Base-by-base conservation (phyloP, 23 red algal species). In the Gracilaria domingensis region DNA sequence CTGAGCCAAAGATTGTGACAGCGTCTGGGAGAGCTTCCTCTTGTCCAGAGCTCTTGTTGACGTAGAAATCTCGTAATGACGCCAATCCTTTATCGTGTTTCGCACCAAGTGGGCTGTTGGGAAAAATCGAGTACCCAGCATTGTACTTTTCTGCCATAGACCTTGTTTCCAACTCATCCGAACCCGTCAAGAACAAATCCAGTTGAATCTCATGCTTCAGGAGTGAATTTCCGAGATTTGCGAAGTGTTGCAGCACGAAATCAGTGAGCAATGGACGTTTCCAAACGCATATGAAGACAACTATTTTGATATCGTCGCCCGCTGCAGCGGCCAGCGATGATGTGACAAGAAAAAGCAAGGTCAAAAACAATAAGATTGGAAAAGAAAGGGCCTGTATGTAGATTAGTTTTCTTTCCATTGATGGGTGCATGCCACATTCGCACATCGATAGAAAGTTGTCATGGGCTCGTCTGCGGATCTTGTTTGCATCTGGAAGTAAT, bases 401-500 rank as follows among this genome's bases (percentile, higher is more conserved):
- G 32, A 47, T 74, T 88, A 96, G 62, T 93, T 88, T 81, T 98
- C 96, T 61, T 93, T 95, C 97, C 97, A 99, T 62, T 99, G 97
- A 83, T 96, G 69, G 7, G 64, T 77, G 73, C 97, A 99, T 77
- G 38, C 6, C 16, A 42, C 39, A 4, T 88, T 48, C 0, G 82
- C 82, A 60, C 97, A 99, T 32, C 91, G 87, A 75, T 94, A 95
- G 65, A 99, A 99, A 0, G 93, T 96, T 1, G 94, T 95, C 93
- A 95, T 92, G 11, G 94, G 94, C 73, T 99, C 97, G 73, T 99
- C 97, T 16, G 97, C 97, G 40, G 87, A 93, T 51, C 97, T 89
- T 2, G 97, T 99, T 74, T 99, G 97, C 92, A 99, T 93, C 55
- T 99, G 94, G 89, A 92, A 96, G 81, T 91, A 99, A 79, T 83